phyloP scores from a whole-genome alignment of 768 basidiomycete species.

The Termitomyces sp. region DNA sequence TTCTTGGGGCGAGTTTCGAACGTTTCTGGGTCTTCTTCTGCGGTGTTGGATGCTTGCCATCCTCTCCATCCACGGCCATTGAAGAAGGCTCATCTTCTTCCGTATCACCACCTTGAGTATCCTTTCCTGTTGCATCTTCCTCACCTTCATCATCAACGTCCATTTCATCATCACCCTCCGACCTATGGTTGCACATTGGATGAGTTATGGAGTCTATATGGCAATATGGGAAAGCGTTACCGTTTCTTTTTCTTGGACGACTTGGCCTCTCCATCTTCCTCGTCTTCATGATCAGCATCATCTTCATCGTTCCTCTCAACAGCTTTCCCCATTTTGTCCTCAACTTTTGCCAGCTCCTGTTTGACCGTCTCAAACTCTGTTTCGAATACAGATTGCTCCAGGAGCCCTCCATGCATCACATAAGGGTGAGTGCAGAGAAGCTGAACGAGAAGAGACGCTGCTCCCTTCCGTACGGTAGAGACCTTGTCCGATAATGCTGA shows the following conservation, averaged over 20 bases:
- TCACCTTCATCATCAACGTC: conserved; percentile 51
- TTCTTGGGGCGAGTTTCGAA: conserved; percentile 54
- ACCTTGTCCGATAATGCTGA: conserved; percentile 88
- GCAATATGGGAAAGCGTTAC: conserved; percentile 2
- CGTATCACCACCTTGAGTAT: conserved; percentile 38
- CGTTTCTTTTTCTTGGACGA: conserved; percentile 33
- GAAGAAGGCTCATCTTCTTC: conserved; percentile 24
- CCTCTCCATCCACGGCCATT: conserved; percentile 42
- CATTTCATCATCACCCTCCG: conserved; percentile 49
- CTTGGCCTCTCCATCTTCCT: conserved; percentile 24
- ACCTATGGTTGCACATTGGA: conserved; percentile 17
- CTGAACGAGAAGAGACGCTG: conserved; percentile 71
- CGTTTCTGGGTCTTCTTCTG: conserved; percentile 42
- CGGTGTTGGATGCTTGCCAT: conserved; percentile 28
- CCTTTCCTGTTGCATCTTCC: conserved; percentile 27
- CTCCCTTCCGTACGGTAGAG: conserved; percentile 81
- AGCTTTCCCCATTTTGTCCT: conserved; percentile 63
- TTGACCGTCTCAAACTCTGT: conserved; percentile 62
- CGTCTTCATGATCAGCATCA: conserved; percentile 30
- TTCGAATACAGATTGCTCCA: conserved; percentile 74
- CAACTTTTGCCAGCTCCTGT: conserved; percentile 68
- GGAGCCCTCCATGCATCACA: conserved; percentile 76
- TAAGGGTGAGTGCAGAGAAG: conserved; percentile 89
- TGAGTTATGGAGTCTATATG: neutral
- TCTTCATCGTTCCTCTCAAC: conserved; percentile 45